Base-by-base conservation (phyloP, 2,329 filamentous ascomycete species). In the Diaporthe vexans region DNA sequence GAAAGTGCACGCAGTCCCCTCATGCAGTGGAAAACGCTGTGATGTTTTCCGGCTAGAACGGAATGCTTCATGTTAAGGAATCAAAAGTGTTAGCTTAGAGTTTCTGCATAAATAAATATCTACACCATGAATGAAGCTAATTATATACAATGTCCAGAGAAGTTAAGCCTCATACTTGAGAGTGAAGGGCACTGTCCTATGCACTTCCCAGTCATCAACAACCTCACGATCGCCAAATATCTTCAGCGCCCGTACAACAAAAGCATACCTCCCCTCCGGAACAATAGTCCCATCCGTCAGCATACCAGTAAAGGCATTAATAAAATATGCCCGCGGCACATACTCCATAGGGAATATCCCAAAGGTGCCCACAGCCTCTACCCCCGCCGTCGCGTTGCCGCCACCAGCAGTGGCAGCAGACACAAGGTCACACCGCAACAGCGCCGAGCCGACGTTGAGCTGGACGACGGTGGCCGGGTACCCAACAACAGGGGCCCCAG, bases 231-330 rank as follows among this genome's bases (percentile, higher is more conserved):
- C 58, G 37, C 58, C 58, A 61, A 61, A 61, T 26, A 61, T 61
- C 37, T 29, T 61, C 0, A 61, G 58, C 37, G 58, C 35, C 35
- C n/a, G 35, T 8, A 70, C 67, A 0, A 46, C 67, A 43, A 70
- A 56, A 24, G n/a, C 35, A 8, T 70, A 70, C 9, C 24, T 46
- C n/a, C 67, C 67, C 67, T 70, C 67, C 4, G 67, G 67, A 8
- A 57, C 51, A 21, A 70, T 40, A 3, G 48, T 70, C 6, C 67
- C 67, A 17, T 70, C 67, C 6, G 67, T 43, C 67, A 70, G 37
- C 67, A 70, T 52, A 7, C 67, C 67, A 26, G 67, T 70, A n/a
- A 70, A 70, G 6, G 67, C 48, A 26, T 52, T 56, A 29, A 56
- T 70, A 9, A 29, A 70, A 43, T 52, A 52, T 2, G 46, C 51